phyloP scores from a whole-genome alignment of 768 basidiomycete species.

The Ephemerocybe angulata region DNA sequence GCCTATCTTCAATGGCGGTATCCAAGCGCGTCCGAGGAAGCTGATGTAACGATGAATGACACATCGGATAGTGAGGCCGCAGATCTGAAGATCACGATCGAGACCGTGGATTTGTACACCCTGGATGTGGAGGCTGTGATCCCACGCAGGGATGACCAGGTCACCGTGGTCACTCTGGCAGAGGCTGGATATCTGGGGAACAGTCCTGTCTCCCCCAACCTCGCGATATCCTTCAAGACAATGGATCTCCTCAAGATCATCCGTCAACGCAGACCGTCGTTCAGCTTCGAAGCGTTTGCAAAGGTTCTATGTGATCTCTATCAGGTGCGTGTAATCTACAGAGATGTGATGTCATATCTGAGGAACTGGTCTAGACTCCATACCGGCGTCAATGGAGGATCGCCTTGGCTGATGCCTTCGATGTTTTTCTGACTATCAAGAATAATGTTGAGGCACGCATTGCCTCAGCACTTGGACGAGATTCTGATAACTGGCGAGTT shows the following conservation, averaged over 20 bases:
- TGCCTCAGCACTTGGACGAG: slow-evolving; percentile 5
- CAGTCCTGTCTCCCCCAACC: not conserved
- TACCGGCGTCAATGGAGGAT: slow-evolving; percentile 19
- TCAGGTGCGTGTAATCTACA: slow-evolving; percentile 11
- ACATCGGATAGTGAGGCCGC: not conserved
- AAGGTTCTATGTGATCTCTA: slow-evolving; percentile 30
- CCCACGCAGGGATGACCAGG: not conserved
- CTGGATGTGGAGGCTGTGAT: not conserved
- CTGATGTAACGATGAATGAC: not conserved
- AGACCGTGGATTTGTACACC: not conserved
- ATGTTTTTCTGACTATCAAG: slow-evolving; percentile 21
- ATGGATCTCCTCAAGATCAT: not conserved
- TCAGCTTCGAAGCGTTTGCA: slow-evolving; percentile 22
- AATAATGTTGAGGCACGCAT: slow-evolving; percentile 26
- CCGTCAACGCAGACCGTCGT: not conserved
- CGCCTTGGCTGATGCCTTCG: slow-evolving; percentile 10
- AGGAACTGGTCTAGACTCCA: slow-evolving; percentile 27
- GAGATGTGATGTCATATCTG: slow-evolving; percentile 13
- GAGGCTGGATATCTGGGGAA: not conserved
- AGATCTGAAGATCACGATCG: not conserved
- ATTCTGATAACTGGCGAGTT: not conserved
- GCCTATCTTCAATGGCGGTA: not conserved
- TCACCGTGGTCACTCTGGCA: not conserved
- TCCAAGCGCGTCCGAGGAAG: not conserved
- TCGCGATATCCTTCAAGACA: not conserved